These are phyloP conservation scores for Isabelozyma gotoi DNA, from an alignment of 805 yeast species.

Conservation along the genomic window DNA sequence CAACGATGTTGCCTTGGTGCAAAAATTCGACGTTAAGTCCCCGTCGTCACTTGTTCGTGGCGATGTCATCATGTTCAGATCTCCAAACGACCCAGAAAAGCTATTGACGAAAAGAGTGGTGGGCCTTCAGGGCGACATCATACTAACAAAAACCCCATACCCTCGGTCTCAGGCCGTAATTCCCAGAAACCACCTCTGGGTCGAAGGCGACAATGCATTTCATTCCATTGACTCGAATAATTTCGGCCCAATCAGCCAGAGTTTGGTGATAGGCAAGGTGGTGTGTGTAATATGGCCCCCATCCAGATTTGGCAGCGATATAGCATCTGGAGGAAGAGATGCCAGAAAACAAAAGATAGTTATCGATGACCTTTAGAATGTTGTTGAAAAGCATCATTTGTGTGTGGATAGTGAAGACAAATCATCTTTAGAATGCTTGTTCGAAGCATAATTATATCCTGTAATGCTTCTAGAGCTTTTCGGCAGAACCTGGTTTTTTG, in stretches of 20 bases:
- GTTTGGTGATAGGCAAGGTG: conserved; percentile 77
- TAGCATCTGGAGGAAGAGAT: conserved; percentile 23
- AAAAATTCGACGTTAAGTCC: conserved; percentile 57
- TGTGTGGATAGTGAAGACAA: too few species aligned
- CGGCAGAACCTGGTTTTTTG: too few species aligned
- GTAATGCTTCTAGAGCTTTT: too few species aligned
- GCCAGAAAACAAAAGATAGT: conserved; percentile 9
- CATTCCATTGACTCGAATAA: conserved; percentile 83
- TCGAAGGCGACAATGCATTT: conserved; percentile 83
- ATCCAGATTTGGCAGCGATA: conserved; percentile 27
- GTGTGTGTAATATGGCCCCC: conserved; percentile 68
- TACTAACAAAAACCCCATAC: conserved; percentile 63
- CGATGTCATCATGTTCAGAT: conserved; percentile 74
- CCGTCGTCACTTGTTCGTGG: conserved; percentile 51
- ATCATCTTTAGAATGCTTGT: too few species aligned
- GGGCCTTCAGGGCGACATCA: conserved; percentile 70
- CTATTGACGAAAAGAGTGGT: conserved; percentile 78
- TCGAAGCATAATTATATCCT: too few species aligned
- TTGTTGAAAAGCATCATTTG: too few species aligned
- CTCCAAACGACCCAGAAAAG: conserved; percentile 78
- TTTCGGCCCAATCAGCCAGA: conserved; percentile 86
- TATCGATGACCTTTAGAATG: too few species aligned
- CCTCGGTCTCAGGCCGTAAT: conserved; percentile 60
- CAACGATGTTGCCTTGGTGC: conserved; percentile 64
- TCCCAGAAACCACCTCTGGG: conserved; percentile 87